Evolutionary conservation across 2,329 filamentous ascomycete species (phyloP).

Genomic region (Sarocladium brachiariae): DNA sequence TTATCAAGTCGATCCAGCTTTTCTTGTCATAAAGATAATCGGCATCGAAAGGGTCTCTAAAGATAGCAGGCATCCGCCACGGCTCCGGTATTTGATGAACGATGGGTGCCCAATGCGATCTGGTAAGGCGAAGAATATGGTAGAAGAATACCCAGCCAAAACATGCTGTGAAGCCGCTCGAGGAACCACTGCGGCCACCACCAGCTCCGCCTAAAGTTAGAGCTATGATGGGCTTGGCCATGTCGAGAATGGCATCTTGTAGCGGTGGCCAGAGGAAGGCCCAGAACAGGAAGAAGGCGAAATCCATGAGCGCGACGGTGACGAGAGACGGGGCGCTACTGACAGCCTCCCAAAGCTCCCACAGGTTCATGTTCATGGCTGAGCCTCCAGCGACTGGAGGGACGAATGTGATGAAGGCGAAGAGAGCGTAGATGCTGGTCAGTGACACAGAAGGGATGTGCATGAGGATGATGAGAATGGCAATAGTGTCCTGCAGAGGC

Average conservation of each 20-base stretch:
- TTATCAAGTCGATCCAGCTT: conserved; percentile 57
- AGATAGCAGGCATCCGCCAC: conserved; percentile 36
- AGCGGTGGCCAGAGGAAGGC: conserved; percentile 80
- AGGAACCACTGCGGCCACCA: conserved; percentile 59
- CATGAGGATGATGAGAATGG: conserved; percentile 91
- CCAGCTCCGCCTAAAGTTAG: conserved; percentile 81
- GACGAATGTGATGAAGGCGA: conserved; percentile 88
- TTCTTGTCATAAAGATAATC: conserved; percentile 49
- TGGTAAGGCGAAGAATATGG: conserved; percentile 44
- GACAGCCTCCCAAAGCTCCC: conserved; percentile 85
- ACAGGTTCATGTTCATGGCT: conserved; percentile 73
- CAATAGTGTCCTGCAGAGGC: conserved; percentile 89
- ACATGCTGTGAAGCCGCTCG: conserved; percentile 65
- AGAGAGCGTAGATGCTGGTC: conserved; percentile 84
- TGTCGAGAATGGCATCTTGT: conserved; percentile 80
- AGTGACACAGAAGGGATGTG: conserved; percentile 84
- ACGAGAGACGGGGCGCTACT: conserved; percentile 79
- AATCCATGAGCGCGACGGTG: conserved; percentile 77
- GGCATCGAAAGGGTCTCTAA: conserved; percentile 40
- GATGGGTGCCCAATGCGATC: conserved; percentile 39
- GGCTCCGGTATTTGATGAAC: conserved; percentile 39
- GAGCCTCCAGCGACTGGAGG: conserved; percentile 73
- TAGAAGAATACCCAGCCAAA: conserved; percentile 58
- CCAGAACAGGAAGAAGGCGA: conserved; percentile 78
- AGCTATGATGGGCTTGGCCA: conserved; percentile 89